Evolutionary conservation across 2,329 filamentous ascomycete species (phyloP), one percentile per base, ranked within the genome.

Genomic region (Pochonia chlamydosporia): DNA sequence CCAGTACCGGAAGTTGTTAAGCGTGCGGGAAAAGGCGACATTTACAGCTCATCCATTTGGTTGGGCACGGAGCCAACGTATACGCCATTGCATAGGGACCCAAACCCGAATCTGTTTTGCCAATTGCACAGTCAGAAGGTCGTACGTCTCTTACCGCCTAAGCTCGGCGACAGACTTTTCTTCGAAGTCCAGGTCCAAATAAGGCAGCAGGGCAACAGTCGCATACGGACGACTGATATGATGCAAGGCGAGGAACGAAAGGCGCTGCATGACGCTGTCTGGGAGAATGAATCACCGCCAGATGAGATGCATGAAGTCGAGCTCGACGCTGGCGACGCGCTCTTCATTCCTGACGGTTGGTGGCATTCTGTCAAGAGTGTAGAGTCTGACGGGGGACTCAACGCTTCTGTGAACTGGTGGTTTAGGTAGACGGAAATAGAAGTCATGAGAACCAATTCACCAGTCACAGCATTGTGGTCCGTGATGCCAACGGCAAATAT

Each of bases 41-140:
- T 96, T n/a, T 96, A 97, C 62, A 80, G 77, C 56, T 84, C 86
- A 0, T 95, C 87, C 56, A 72, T 97, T 37, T 99, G 92, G 92
- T 76, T 97, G 11, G 93, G 93, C 1, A 73, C 85, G 13, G 82
- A 89, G 33, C 89, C 89, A 1, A 96, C 91, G 0, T 90, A 89
- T 56, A 96, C 93, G 1, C 90, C 93, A 3, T 72, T 96, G 3
- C 93, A 99, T 65, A 81, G 87, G 46, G 93, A 99, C 59, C 93
- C 93, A 1, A 97, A 97, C 58, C 89, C 89, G 0, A 99, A 99
- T 61, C 59, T 96, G 0, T 96, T 97, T 62, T 81, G 88, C 40
- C 93, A 99, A 65, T 65, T 97, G 11, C 81, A 80, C 14, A 82
- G 88, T 4, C 66, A 61, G 44, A 99, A 99, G 65, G 63, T 70